Percentiles rank a stretch among this genome's conserved stretches.
Evolutionary conservation across 2,329 filamentous ascomycete species (phyloP).

Genomic region (Trichoderma aggressivum): DNA sequence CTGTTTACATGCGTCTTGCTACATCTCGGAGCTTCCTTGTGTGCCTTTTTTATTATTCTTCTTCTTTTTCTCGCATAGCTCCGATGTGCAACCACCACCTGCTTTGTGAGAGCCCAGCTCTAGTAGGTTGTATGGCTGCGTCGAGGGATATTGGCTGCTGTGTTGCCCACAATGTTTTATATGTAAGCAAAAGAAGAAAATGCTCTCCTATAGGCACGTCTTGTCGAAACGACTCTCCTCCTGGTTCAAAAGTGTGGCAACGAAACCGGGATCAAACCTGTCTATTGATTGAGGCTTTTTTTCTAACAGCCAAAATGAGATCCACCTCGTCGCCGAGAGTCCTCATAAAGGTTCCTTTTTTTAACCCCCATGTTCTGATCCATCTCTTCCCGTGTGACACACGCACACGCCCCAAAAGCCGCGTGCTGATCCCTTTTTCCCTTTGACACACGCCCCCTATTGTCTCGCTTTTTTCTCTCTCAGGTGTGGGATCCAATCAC

Average conservation of each 20-base stretch:
- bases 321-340: neutral
- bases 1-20: neutral
- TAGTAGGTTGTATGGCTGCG: neutral
- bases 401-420: neutral
- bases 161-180: neutral
- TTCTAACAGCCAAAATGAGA: neutral
- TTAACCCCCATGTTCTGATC: neutral
- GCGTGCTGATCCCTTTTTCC: neutral
- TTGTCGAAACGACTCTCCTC: neutral
- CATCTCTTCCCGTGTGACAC: neutral
- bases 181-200: neutral
- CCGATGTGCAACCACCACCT: conserved; percentile 1
- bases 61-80: neutral
- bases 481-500: neutral
- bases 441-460: neutral
- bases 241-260: neutral
- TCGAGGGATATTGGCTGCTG: neutral
- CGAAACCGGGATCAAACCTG: neutral
- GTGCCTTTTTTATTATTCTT: neutral
- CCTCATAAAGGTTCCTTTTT: neutral
- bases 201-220: too few species aligned
- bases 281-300: neutral
- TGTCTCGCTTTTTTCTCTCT: neutral
- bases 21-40: neutral
- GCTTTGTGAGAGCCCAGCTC: neutral